Percentiles rank a stretch among this genome's conserved stretches.
These are phyloP conservation scores for Colletotrichum liaoningense DNA, from an alignment of 2,329 filamentous ascomycete genomes.

Conservation along the genomic window DNA sequence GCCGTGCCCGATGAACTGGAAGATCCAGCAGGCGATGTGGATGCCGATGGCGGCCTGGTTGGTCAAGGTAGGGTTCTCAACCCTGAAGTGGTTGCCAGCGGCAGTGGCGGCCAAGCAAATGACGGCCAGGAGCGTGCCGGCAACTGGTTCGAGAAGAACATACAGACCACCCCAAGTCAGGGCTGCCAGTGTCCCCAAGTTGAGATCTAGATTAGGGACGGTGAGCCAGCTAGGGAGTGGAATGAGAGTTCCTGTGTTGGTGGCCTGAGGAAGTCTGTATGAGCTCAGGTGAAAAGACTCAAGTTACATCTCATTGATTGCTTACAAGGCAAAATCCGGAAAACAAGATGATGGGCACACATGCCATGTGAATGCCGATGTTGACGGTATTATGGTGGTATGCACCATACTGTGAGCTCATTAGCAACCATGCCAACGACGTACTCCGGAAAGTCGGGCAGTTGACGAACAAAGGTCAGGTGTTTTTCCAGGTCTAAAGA, in stretches of 20 bases:
- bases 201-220: slow-evolving; percentile 74
- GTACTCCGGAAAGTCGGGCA: neutral
- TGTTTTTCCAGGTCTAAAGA: slow-evolving; percentile 85
- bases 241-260: slow-evolving; percentile 72
- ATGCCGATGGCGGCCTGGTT: slow-evolving; percentile 72
- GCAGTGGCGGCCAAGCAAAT: slow-evolving; percentile 82
- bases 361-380: slow-evolving; percentile 81
- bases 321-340: slow-evolving; percentile 79
- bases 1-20: slow-evolving; percentile 93
- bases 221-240: slow-evolving; percentile 75
- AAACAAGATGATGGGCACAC: slow-evolving; percentile 80
- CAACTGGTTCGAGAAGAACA: slow-evolving; percentile 92
- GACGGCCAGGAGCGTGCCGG: slow-evolving; percentile 80
- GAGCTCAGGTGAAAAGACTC: slow-evolving; percentile 15
- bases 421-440: slow-evolving; percentile 15
- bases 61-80: slow-evolving; percentile 61
- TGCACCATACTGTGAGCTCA: slow-evolving; percentile 75
- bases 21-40: slow-evolving; percentile 83
- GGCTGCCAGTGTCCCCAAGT: slow-evolving; percentile 72
- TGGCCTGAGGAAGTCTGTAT: slow-evolving; percentile 56
- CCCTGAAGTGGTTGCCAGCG: slow-evolving; percentile 78
- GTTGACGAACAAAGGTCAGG: slow-evolving; percentile 77
- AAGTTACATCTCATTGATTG: slow-evolving; percentile 23
- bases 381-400: slow-evolving; percentile 86
- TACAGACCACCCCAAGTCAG: slow-evolving; percentile 83